phyloP scores from a whole-genome alignment of 1,284 basidiomycete species.

The Pseudozyma flocculosa region DNA sequence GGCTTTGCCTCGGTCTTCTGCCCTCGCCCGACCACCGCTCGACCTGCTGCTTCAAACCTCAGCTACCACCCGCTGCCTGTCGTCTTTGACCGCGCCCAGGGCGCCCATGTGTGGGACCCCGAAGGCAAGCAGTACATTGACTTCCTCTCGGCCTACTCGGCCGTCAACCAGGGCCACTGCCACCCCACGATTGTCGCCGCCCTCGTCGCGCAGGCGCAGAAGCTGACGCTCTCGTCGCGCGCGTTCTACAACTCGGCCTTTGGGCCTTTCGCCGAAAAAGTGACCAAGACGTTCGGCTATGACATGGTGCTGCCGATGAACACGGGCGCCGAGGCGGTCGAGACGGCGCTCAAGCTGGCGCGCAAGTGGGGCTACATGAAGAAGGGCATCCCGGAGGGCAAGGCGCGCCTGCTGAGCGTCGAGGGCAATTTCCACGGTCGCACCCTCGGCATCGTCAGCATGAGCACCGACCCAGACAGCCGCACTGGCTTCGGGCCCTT shows the following conservation, averaged over 20 bases:
- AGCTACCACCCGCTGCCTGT: constrained; percentile 96
- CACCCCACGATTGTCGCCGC: constrained; percentile 84
- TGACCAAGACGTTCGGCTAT: constrained; percentile 68
- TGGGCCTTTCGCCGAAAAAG: constrained; percentile 80
- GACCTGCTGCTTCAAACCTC: constrained; percentile 44
- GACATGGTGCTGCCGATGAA: constrained; percentile 98
- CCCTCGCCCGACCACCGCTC: too few species aligned
- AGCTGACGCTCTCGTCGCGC: constrained; percentile 87
- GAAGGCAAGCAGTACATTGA: constrained; percentile 70
- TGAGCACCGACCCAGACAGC: constrained; percentile 93
- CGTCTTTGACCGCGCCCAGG: constrained; percentile 85
- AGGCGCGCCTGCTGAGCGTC: constrained; percentile 84
- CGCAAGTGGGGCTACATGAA: constrained; percentile 60
- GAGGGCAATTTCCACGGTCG: constrained; percentile 95
- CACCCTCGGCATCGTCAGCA: constrained; percentile 85
- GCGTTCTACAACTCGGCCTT: constrained; percentile 95
- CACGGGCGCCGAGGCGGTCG: constrained; percentile 93
- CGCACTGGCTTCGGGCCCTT: constrained; percentile 88
- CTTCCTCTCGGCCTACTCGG: constrained; percentile 94
- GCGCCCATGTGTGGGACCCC: constrained; percentile 93
- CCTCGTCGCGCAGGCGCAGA: constrained; percentile 80
- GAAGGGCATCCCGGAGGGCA: constrained; percentile 79
- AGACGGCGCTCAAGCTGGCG: constrained; percentile 69
- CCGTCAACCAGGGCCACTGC: constrained; percentile 81
- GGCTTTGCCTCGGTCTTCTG: constrained; percentile 10